Base-by-base conservation (phyloP, 2,329 filamentous ascomycete species). In the Hypoxylon sp. region DNA sequence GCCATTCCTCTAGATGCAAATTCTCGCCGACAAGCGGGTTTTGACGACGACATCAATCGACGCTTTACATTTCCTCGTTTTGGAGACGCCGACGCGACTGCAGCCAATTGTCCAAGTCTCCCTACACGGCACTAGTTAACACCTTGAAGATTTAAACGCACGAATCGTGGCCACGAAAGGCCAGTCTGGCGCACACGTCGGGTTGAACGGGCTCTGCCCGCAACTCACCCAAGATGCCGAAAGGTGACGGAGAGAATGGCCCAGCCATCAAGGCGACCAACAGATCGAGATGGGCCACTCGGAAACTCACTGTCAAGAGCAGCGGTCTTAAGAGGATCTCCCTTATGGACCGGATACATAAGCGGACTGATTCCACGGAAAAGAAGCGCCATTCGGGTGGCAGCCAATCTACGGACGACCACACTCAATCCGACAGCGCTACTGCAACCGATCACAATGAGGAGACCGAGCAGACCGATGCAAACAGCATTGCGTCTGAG, bases 261-360 rank as follows among this genome's bases (percentile, higher is more conserved):
- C 51, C 51, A 40, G 65, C 64, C 80, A 70, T 84, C 80, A 71
- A 83, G 64, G 85, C 86, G 44, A 91, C 89, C 20, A 93, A 95
- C 77, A 87, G 94, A 76, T 89, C 96, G 78, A 87, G 96, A 88
- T 98, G 96, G 96, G 95, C 96, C 16, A 98, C 96, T n/a, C 92
- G 94, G 75, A 92, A 93, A 77, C 87, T 92, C 78, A 89, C 89
- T 12, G 88, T 92, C 73, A 87, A 89, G 75, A 92, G 89, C 76
- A 93, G 91, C 69, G 84, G 85, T 71, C 85, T 87, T 77, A 98
- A 97, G 84, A 89, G 96, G 68, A 82, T 90, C 61, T 96, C 92
- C 46, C 89, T 98, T 68, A 87, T 96, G 73, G 89, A 91, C 73
- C 90, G 93, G 72, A 83, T 89, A 75, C 87, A 92, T 76, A 89